A percentile compares a stretch with the other conserved stretches of the same genome.
Evolutionary conservation across 208 protist genomes (phyloP).

Genomic region (Acanthamoeba castellanii): DNA sequence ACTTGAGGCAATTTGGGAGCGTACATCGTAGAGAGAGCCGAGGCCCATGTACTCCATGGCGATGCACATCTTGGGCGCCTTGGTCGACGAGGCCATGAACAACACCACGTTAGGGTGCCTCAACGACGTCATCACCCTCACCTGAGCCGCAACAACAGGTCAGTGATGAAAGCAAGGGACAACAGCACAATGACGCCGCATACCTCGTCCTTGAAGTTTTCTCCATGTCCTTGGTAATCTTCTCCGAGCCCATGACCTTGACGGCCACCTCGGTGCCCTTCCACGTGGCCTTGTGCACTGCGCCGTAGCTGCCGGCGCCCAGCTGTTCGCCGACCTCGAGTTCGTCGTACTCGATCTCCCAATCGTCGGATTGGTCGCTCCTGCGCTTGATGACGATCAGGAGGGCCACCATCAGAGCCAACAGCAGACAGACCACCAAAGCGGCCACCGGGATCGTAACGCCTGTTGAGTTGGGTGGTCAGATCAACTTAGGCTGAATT

Average conservation of each 20-base stretch:
- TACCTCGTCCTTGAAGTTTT: slow-evolving; percentile 65
- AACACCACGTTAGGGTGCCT: slow-evolving; percentile 82
- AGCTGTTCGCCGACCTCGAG: not conserved
- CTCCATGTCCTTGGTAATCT: not conserved
- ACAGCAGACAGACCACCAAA: not conserved
- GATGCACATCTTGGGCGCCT: slow-evolving; percentile 21
- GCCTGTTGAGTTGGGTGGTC: not conserved
- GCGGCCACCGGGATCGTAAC: not conserved
- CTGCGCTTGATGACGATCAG: not conserved
- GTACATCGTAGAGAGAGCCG: slow-evolving; percentile 31
- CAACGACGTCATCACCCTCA: slow-evolving; percentile 76
- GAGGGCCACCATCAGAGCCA: not conserved
- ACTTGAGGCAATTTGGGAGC: not conserved
- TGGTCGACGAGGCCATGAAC: slow-evolving; percentile 80
- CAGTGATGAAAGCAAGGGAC: not conserved
- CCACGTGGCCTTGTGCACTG: not conserved
- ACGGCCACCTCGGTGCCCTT: slow-evolving; percentile 37
- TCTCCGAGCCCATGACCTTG: not conserved
- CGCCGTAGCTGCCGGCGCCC: slow-evolving; percentile 12
- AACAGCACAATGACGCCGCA: not conserved
- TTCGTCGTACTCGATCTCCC: slow-evolving; percentile 4
- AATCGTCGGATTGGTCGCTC: not conserved
- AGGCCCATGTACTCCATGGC: slow-evolving; percentile 35
- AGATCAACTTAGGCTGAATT: not conserved
- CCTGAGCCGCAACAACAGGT: not conserved